Base-by-base conservation (phyloP, 495 filamentous ascomycete species). In the Acidiella bohemica region DNA sequence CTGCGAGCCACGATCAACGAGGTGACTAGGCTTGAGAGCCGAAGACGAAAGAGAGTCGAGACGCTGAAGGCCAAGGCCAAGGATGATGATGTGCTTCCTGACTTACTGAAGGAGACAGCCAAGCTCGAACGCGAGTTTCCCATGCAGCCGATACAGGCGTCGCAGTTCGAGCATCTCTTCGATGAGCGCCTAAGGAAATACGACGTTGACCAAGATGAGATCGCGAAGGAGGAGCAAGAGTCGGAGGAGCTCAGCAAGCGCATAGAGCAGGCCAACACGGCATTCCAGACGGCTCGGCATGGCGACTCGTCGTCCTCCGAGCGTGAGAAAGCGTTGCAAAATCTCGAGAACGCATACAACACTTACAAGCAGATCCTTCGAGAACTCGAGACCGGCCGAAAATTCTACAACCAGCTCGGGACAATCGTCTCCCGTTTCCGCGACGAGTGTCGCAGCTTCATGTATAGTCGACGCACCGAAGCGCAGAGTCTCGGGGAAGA, bases 401-500 rank as follows among this genome's bases (percentile, higher is more conserved):
- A 93, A 51, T 97, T 97, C 57, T 97, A 96, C 63, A 96, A 97
- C 54, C 87, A 95, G 52, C 70, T 97, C 2, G 81, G 76, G 28
- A 81, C 79, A 58, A 86, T 94, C 30, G 76, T 94, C 1, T 74
- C 67, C 8, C 67, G 78, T 18, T 84, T 84, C 47, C 68, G 82
- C 16, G 86, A 92, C 44, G 82, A 81, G 25, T 76, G 70, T 24
- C 78, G 78, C 49, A 71, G 67, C 7, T 95, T 90, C 61, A 80
- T 80, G 6, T 80, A 85, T 19, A 72, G 80, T 51, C 67, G 90
- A 41, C 72, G 85, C 30, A 71, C 76, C 50, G 88, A 97, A 46
- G 87, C 84, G 0, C 73, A 75, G 21, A 71, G 75, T 40, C 56
- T 94, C 13, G 88, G 94, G 56, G 65, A 68, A 73, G 78, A 81